phyloP scores from a whole-genome alignment of 106 monocot genomes.

The Acorus gramineus region DNA sequence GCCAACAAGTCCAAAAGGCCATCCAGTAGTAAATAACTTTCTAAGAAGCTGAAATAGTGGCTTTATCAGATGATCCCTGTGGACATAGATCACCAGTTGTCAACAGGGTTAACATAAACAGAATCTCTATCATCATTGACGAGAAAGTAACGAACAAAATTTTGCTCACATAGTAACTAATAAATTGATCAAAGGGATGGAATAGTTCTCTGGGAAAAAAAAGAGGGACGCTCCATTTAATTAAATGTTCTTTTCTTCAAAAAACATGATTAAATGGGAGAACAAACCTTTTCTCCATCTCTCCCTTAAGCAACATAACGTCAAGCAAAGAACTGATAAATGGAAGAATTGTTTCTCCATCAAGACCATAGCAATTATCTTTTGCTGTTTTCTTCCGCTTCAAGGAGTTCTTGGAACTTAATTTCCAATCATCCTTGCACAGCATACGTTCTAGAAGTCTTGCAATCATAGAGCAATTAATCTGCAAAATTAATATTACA shows the following conservation, averaged over 20 bases:
- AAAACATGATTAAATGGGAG: no score
- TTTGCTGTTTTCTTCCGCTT: constrained; percentile 29
- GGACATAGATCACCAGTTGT: no score
- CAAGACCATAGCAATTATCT: constrained; percentile 5
- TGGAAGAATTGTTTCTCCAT: constrained; percentile 19
- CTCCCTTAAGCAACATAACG: constrained; percentile 61
- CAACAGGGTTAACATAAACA: no score
- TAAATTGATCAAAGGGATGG: background rate
- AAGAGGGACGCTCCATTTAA: no score
- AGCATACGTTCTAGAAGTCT: constrained; percentile 40
- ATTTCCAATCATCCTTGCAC: constrained; percentile 1
- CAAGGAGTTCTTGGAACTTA: constrained; percentile 21
- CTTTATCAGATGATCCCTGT: constrained; percentile 44
- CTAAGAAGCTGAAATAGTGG: constrained; percentile 58
- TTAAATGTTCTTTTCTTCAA: no score
- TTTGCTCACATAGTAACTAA: background rate
- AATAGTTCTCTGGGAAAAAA: background rate
- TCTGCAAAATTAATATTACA: constrained; percentile 24
- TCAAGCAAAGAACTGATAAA: constrained; percentile 70
- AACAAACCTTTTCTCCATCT: constrained; percentile 57
- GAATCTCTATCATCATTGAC: no score
- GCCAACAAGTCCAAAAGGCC: constrained; percentile 19
- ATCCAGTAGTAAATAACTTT: constrained; percentile 47
- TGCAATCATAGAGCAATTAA: constrained; percentile 36
- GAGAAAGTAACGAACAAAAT: no score